A percentile compares a stretch with the other conserved stretches of the same genome.
phyloP scores from a whole-genome alignment of 768 basidiomycete genomes.

The Trametes gibbosa region DNA sequence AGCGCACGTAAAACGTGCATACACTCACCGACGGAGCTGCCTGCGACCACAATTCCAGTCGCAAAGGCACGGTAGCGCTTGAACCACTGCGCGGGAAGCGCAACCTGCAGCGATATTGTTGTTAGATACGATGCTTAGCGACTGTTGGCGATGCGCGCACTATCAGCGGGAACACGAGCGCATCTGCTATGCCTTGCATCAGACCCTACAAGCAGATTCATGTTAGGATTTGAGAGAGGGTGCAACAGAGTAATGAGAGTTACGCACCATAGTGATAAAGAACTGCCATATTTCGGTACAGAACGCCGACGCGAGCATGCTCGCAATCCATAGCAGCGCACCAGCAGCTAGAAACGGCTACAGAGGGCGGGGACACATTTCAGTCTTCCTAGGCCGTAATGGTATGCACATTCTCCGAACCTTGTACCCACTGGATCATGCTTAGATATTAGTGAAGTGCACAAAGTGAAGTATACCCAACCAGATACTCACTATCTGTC shows the following conservation, averaged over 20 bases:
- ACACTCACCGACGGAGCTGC: constrained; percentile 19
- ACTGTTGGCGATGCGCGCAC: background rate
- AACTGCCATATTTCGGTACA: constrained; percentile 32
- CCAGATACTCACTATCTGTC: constrained; percentile 30
- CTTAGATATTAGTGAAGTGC: too few species aligned
- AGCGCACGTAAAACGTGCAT: background rate
- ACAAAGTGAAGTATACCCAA: too few species aligned
- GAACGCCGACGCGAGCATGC: constrained; percentile 32
- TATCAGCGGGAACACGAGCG: constrained; percentile 18
- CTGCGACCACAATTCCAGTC: constrained; percentile 20
- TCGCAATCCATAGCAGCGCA: constrained; percentile 26
- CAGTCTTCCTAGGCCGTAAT: background rate
- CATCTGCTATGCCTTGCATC: constrained; percentile 28
- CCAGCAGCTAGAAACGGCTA: constrained; percentile 33
- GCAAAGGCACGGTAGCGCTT: constrained; percentile 17
- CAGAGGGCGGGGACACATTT: background rate
- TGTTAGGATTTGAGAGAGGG: constrained; percentile 10
- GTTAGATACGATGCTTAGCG: background rate
- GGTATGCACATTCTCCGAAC: background rate
- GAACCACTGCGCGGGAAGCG: constrained; percentile 24
- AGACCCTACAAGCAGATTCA: constrained; percentile 25
- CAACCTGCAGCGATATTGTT: constrained; percentile 6
- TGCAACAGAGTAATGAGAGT: background rate
- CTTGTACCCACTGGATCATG: constrained; percentile 20
- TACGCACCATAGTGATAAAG: constrained; percentile 31